These are phyloP conservation scores for Trichoderma sp. DNA, from an alignment of 2,329 filamentous ascomycete genomes.

Conservation along the genomic window DNA sequence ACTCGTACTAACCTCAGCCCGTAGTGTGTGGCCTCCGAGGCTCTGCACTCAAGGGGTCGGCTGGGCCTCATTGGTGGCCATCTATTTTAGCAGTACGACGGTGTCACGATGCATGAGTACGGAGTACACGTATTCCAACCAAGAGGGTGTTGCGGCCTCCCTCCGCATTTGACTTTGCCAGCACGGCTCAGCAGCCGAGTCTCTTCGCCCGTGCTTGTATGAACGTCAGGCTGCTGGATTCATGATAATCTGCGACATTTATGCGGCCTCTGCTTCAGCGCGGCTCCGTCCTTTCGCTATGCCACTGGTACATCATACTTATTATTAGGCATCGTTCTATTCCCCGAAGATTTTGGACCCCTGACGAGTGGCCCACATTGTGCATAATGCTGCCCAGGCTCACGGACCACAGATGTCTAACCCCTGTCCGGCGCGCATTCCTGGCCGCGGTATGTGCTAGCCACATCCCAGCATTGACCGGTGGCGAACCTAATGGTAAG, in stretches of 20 bases:
- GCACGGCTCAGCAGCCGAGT: background rate
- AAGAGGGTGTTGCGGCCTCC: background rate
- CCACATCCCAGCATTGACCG: conserved; percentile 20
- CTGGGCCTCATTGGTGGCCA: conserved; percentile 19
- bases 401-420: background rate
- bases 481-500: background rate
- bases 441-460: background rate
- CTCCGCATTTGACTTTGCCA: background rate
- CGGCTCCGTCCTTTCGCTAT: background rate
- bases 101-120: background rate
- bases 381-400: background rate
- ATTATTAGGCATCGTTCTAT: background rate
- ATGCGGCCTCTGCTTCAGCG: background rate
- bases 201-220: background rate
- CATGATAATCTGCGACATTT: background rate
- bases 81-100: background rate
- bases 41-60: conserved; percentile 9
- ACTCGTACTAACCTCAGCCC: conserved; percentile 8
- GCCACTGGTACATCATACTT: background rate
- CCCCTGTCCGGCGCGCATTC: conserved; percentile 8
- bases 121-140: background rate
- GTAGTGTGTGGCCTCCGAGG: conserved; percentile 14
- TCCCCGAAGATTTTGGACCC: background rate
- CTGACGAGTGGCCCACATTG: background rate
- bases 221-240: background rate